Base-by-base conservation (phyloP, 345 rosid genomes). In the Noccaea caerulescens region DNA sequence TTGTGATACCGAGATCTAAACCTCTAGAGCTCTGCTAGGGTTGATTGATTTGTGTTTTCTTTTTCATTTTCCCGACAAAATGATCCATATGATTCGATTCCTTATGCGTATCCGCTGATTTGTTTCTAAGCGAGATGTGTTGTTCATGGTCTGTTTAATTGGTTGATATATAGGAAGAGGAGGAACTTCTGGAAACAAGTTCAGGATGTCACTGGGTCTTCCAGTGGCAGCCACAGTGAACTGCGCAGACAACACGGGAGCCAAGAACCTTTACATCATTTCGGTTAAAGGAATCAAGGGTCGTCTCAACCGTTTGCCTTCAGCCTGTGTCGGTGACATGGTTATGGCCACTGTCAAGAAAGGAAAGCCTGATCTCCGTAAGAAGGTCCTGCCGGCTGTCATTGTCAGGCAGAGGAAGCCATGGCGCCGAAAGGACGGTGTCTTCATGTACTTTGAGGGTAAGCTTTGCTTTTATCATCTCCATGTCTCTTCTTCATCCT, bases 341-440 rank as follows among this genome's bases (percentile, higher is more conserved):
- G 81, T 78, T 16, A 78, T 78, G 81, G 81, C 81, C 14, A 78
- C 81, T 16, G 81, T 78, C 0, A 78, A 78, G 81, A 78, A 78
- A 36, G 81, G 81, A 36, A 78, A 78, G 8, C 81, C 81, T 3
- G 81, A 78, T 72, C 81, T 78, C 32, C 81, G 81, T 68, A 78
- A 78, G 81, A 78, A 78, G 78, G 81, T 78, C 7, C 33, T 78
- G 45, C 81, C 81, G 16, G 81, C 81, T 56, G 81, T 78, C 75
- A 73, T 78, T 18, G 81, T 78, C 41, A 78, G 81, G 72, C 81
- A 78, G 78, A 75, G 81, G 66, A 78, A 78, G 75, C 81, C 81
- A 3, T 78, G 81, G 81, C 81, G 81, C 75, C 70, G 81, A 78
- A 78, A 78, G 81, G 81, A 78, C 6, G 81, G 81, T 73, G 81